Evolutionary conservation across 192 early-diverging fungal species (phyloP).

Genomic region (Backusella macrospora): DNA sequence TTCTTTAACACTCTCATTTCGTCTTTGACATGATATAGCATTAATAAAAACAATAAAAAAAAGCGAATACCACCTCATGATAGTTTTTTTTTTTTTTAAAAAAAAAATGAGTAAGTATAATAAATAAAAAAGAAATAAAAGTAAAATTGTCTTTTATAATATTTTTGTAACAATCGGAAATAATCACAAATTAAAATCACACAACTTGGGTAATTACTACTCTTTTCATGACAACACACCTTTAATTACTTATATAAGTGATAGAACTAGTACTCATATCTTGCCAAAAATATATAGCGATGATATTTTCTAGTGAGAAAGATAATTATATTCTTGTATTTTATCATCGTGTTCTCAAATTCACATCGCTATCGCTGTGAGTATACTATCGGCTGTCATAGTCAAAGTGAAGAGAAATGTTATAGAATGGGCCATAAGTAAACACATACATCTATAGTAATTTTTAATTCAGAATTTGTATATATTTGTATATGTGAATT

Average conservation of each 20-base stretch:
- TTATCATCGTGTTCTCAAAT: background rate
- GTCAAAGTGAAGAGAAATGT: background rate
- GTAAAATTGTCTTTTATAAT: background rate
- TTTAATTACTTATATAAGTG: background rate
- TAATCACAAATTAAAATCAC: background rate
- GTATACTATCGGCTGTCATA: background rate
- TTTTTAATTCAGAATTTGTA: background rate
- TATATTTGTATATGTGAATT: background rate
- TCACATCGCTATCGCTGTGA: background rate
- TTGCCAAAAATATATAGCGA: background rate
- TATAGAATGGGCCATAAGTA: slow-evolving; percentile 4
- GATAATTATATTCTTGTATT: background rate
- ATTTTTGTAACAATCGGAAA: background rate
- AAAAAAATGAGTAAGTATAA: background rate
- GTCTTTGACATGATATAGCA: background rate
- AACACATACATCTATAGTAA: background rate
- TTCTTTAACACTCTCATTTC: background rate
- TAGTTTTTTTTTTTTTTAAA: background rate
- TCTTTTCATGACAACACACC: background rate
- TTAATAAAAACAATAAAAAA: slow-evolving; percentile 1
- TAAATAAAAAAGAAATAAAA: background rate
- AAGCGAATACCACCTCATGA: background rate
- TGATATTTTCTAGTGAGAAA: background rate
- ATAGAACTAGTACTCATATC: background rate
- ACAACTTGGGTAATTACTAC: background rate